Evolutionary conservation across 1,139 yeast species (phyloP), one percentile per base, ranked within the genome.

Genomic region (Arxiozyma bovina): DNA sequence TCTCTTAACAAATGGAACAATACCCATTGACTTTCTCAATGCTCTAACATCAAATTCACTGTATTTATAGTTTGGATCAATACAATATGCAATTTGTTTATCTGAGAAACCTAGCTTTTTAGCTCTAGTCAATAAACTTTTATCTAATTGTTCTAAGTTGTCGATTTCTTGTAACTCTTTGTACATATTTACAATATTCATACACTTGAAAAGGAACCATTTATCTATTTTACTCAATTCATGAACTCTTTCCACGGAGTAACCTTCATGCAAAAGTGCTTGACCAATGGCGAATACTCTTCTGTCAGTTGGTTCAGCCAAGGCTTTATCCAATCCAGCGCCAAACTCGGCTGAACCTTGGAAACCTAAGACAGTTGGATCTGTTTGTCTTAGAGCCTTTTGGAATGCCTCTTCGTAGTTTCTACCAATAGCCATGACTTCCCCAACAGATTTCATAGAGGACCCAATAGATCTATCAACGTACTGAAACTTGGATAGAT

Each of bases 221-320:
- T 85, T 86, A 74, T 93, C 99, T 70, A 93, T 93, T 72, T 86
- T 90, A 59, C 95, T 81, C 63, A 93, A 78, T 52, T 89, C 94
- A 70, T 90, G 96, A 55, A 93, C 96, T 70, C 77, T 79, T 57
- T 93, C 98, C 59, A 93, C 96, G 15, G 96, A 71, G 73, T 93
- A 93, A 70, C 83, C 82, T 74, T 89, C 95, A 68, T 90, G 93
- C 55, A 90, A 73, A 66, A 91, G 77, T 56, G 99, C 99, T 74
- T 93, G 96, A 52, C 97, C 98, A 60, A 93, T 96, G 52, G 99
- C 99, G 67, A 93, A 81, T 89, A 96, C 89, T 77, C 99, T 85
- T 75, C 96, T 87, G 72, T 93, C 99, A 57, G 98, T 88, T 58
- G 99, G 99, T 69, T 87, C 85, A 53, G 87, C 80, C 65, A 93